Evolutionary conservation across 73 alveolate species (phyloP).

Genomic region (Paraurostyla sp.): DNA sequence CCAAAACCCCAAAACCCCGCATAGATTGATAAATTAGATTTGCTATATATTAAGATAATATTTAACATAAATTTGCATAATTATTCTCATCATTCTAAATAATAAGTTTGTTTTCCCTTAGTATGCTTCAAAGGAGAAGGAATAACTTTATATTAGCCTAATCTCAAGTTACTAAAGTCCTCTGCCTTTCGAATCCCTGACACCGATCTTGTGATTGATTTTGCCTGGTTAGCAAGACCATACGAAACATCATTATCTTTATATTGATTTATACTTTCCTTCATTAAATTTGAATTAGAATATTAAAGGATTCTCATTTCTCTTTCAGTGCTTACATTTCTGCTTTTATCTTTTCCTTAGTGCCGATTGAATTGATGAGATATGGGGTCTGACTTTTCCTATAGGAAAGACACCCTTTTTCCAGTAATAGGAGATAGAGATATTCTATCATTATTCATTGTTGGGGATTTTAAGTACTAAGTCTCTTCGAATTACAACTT

Average conservation of each 20-base stretch:
- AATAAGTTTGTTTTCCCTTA: background rate
- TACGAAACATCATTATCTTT: background rate
- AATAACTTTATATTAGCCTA: background rate
- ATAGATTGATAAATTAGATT: too few species aligned
- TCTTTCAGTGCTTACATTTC: background rate
- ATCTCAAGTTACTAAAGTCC: background rate
- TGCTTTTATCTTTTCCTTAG: too few species aligned
- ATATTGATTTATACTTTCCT: background rate
- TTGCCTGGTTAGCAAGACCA: background rate
- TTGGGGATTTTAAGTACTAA: background rate
- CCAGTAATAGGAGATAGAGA: too few species aligned
- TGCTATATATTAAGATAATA: too few species aligned
- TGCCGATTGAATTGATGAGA: too few species aligned
- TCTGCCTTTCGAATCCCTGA: background rate
- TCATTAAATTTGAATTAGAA: constrained; percentile 1
- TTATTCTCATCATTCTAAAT: constrained; percentile 11
- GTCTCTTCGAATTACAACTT: background rate
- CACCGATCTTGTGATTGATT: constrained; percentile 3
- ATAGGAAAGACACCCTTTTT: too few species aligned
- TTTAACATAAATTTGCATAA: too few species aligned
- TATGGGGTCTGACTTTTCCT: constrained; percentile 30
- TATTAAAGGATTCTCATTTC: background rate
- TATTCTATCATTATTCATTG: background rate
- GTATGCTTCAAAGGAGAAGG: constrained; percentile 30
- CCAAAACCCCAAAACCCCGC: too few species aligned